Conservation (phyloP, 2,329 filamentous ascomycete species). For the Stachybotrys chartarum region DNA sequence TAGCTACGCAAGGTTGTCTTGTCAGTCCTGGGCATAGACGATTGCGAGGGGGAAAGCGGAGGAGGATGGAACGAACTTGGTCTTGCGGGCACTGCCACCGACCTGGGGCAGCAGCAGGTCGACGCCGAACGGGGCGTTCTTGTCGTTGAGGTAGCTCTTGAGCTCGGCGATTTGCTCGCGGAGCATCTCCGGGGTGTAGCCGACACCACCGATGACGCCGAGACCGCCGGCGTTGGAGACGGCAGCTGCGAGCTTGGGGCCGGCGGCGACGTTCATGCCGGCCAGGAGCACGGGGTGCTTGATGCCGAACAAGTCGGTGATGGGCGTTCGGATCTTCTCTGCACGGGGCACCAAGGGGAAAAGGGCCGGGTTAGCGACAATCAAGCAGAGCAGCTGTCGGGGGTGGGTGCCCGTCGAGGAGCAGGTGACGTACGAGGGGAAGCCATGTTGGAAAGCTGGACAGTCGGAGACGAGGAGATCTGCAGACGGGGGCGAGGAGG, state of each 20-base stretch:
- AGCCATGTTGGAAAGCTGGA: constrained; percentile 49
- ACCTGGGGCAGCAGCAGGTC: constrained; percentile 92
- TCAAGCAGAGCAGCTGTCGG: neutral
- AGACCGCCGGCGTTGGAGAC: constrained; percentile 96
- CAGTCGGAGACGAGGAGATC: constrained; percentile 9
- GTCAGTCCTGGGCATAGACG: constrained; percentile 12
- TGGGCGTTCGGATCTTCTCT: constrained; percentile 69
- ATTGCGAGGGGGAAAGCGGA: neutral
- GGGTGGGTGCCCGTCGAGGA: neutral
- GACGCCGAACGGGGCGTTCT: constrained; percentile 92
- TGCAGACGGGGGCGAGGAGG: neutral
- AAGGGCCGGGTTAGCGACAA: neutral
- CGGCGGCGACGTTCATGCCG: constrained; percentile 98
- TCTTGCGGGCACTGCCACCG: constrained; percentile 89
- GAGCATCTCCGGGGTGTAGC: constrained; percentile 97
- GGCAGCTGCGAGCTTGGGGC: constrained; percentile 90
- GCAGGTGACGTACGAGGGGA: constrained; percentile 62
- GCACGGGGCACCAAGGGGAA: neutral
- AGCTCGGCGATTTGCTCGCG: constrained; percentile 90
- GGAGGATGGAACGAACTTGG: constrained; percentile 51
- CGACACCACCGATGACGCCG: constrained; percentile 91
- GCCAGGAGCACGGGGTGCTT: constrained; percentile 93
- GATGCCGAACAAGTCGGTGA: constrained; percentile 96
- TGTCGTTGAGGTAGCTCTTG: constrained; percentile 79
- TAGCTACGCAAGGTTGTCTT: constrained; percentile 54